Percentiles rank a stretch among this genome's conserved stretches.
Conservation (phyloP, 179 eudicot genomes). For the Spergularia azorica region DNA sequence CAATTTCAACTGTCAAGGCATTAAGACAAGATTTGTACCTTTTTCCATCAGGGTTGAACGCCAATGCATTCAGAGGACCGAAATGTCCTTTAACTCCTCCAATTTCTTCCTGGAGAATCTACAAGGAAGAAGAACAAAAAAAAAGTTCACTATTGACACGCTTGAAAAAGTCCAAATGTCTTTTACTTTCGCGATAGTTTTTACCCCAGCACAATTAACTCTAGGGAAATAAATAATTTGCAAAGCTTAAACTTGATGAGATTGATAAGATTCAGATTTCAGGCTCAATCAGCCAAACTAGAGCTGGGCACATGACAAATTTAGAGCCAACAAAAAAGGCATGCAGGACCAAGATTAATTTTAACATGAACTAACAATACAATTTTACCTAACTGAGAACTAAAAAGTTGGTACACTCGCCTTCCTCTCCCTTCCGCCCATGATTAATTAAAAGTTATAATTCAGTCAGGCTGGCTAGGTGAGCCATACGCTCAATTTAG, state of each 20-base stretch:
- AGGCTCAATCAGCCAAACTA: too few relatives aligned
- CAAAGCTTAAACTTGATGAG: too few relatives aligned
- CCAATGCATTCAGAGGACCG: constrained; percentile 94
- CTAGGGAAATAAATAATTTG: too few relatives aligned
- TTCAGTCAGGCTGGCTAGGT: background rate
- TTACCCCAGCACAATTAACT: background rate
- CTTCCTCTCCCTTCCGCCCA: background rate
- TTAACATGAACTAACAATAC: too few relatives aligned
- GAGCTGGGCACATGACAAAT: too few relatives aligned
- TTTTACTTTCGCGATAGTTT: background rate
- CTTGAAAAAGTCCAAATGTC: too few relatives aligned
- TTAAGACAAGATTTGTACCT: constrained; percentile 47
- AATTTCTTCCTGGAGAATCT: constrained; percentile 81
- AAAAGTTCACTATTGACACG: background rate
- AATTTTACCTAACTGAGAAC: too few relatives aligned
- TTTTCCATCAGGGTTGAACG: constrained; percentile 93
- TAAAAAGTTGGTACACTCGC: too few relatives aligned
- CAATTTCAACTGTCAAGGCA: background rate
- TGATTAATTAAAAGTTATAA: background rate
- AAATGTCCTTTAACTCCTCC: constrained; percentile 98
- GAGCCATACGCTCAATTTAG: background rate
- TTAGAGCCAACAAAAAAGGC: too few relatives aligned
- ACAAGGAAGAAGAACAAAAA: constrained; percentile 10
- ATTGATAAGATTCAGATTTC: too few relatives aligned
- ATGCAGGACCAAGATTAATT: too few relatives aligned